Base-by-base conservation (phyloP, 805 yeast genomes). In the Ogataea trehaloabstinens region DNA sequence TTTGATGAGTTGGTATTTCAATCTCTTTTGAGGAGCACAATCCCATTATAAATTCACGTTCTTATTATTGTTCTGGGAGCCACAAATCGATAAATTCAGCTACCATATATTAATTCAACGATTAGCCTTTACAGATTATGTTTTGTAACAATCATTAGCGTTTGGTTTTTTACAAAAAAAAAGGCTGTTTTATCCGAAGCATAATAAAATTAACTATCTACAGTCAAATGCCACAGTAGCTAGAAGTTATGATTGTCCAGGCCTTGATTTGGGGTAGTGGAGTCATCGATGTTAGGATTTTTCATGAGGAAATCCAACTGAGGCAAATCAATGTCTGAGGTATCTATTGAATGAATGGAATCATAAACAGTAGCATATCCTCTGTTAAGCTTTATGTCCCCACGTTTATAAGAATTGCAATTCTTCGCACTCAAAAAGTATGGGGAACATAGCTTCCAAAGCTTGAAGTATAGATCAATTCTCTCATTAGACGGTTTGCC, bases 361-460 rank as follows among this genome's bases (percentile, higher is more conserved):
- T 54, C 44, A 58, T 58, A 41, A 45, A 66, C 50, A 51, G 64
- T 51, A 43, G 67, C 44, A 55, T 56, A 48, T 49, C 55, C 67
- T 27, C 64, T 58, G 44, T 68, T 71, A 42, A 67, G 60, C 12
- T 64, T 61, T 21, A 67, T 63, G 16, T 73, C 75, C 25, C 67
- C 66, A 3, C 66, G 56, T 31, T 69, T 65, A 38, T 71, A 60
- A 30, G 69, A 60, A 24, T 68, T 65, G 35, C 67, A 61, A 46
- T 71, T 74, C 31, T 66, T 62, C 11, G 69, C 49, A 36, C 64
- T 67, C 44, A 69, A 56, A 45, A 76, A 72, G 47, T 64, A 69
- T n/a, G 67, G 67, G 12, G 73, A 67, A 40, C 71, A 78, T 24
- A 66, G 49, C 46, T 74, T 71, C 46, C 78, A 74, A 38, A 81